Evolutionary conservation across 768 basidiomycete genomes (phyloP), one percentile per base, ranked within the genome.

Genomic region (Serendipita sp.): DNA sequence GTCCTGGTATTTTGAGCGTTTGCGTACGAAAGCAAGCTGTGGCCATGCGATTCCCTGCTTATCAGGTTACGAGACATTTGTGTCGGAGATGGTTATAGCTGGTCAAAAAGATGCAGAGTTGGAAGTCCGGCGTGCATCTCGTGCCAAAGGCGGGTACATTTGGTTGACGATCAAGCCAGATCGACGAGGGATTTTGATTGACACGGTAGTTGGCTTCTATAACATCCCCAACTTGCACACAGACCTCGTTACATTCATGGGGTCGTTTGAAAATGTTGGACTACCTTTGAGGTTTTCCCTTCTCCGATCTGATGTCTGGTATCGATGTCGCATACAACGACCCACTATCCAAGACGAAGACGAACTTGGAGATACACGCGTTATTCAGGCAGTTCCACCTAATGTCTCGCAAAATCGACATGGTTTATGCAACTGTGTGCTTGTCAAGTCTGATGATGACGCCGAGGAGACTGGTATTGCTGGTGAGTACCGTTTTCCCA

Each of bases 301-400:
- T 72, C 8, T 68, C 71, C 62, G 34, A 48, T 62, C 74, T n/a
- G 64, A 72, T 45, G 66, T 74, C 6, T 75, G 74, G 74, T 68
- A 65, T 16, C 66, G 64, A 13, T 43, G 71, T 18, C 63, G 66
- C 1, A 58, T 73, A 31, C 74, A 75, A 58, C 53, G 66, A 5
- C 71, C 43, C 44, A 64, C 69, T 0, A 73, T 69, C 45, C 69
- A 72, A 52, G 48, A 52, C 18, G 48, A 8, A 37, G 43, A 66
- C 43, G 52, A 63, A 3, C 63, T 69, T 5, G 40, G 70, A 6
- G 67, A 70, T 16, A 62, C 68, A 13, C 63, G 69, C 46, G 72
- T 68, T 0, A 43, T 75, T 10, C 68, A 71, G 44, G 70, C 66
- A 2, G 58, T 13, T 2, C 73, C 72, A 10, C 68, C 65, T 3